phyloP scores from a whole-genome alignment of 2,329 filamentous ascomycete species.

The Esteya vermicola region DNA sequence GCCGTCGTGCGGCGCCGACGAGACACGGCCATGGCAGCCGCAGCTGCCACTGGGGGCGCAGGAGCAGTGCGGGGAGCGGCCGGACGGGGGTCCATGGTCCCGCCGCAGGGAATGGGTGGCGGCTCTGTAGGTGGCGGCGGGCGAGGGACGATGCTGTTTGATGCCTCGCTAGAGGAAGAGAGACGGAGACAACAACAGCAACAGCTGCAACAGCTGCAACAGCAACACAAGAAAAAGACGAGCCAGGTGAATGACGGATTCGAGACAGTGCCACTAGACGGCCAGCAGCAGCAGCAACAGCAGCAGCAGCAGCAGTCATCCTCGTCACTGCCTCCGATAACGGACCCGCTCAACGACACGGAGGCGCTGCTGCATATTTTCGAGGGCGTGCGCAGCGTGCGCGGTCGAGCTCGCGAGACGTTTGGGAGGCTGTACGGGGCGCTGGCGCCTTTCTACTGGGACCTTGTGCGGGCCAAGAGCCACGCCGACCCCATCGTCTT shows the following conservation, averaged over 20 bases:
- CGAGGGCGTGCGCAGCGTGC: conserved; percentile 57
- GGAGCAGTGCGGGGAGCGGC: conserved; percentile 4
- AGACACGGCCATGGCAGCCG: conserved; percentile 25
- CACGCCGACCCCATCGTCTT: conserved; percentile 77
- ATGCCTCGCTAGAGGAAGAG: conserved; percentile 55
- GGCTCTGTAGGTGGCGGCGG: conserved; percentile 5
- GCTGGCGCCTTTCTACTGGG: conserved; percentile 75
- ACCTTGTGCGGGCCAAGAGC: conserved; percentile 57
- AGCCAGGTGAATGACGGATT: conserved; percentile 48
- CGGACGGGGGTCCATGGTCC: conserved; percentile 8
- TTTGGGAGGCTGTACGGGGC: conserved; percentile 86
- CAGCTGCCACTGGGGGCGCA: conserved; percentile 17
- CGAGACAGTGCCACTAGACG: conserved; percentile 51
- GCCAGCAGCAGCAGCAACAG: conserved; percentile 7
- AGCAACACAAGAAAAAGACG: conserved; percentile 11
- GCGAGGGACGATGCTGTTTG: conserved; percentile 52
- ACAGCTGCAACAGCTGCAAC: conserved; percentile 36
- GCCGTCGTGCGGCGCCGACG: conserved; percentile 44
- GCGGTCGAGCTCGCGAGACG: conserved; percentile 75
- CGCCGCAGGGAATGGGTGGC: background rate
- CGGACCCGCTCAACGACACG: conserved; percentile 38
- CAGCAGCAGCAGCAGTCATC: conserved; percentile 7
- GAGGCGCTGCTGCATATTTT: conserved; percentile 55
- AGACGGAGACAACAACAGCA: conserved; percentile 14
- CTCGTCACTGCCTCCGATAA: conserved; percentile 4